Conservation (phyloP, 306 rosid genomes). For the peach (Prunus persica) region Prunus_persica_NCBIv2 NC_034010.1:11228001-11228500, state of each 20-base stretch:
- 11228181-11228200: constrained; percentile 13
- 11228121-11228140: constrained; percentile 63
- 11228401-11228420: background rate
- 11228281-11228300: constrained; percentile 69
- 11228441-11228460: background rate
- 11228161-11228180: constrained; percentile 7
- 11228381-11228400: background rate
- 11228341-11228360: background rate
- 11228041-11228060: constrained; percentile 4
- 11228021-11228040: background rate
- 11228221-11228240: constrained; percentile 85
- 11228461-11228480: background rate
- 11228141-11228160: constrained; percentile 10
- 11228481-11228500: background rate
- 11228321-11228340: constrained; percentile 40
- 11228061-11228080: constrained; percentile 68
- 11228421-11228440: background rate
- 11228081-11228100: constrained; percentile 93
- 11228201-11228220: constrained; percentile 18
- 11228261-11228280: constrained; percentile 79
- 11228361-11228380: background rate
- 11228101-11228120: constrained; percentile 92
- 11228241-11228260: constrained; percentile 73
- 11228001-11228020: background rate
- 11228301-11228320: constrained; percentile 68